Percentiles rank a stretch among this genome's conserved stretches.
phyloP scores from a whole-genome alignment of 345 rosid species.

The Bruguiera gymnorhiza region DNA sequence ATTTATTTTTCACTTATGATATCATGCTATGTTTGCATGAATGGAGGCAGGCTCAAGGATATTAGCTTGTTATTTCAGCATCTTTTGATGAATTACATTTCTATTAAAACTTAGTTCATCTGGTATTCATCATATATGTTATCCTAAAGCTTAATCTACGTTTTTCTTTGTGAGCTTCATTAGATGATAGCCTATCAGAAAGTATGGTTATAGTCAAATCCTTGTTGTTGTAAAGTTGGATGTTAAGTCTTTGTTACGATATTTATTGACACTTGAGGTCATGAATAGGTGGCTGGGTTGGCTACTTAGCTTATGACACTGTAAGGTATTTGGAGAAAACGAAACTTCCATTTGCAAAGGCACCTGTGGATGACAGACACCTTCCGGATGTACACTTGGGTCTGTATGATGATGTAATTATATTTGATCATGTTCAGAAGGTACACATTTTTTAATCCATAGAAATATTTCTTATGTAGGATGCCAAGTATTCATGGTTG shows the following conservation, averaged over 20 bases:
- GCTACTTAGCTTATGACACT: constrained; percentile 87
- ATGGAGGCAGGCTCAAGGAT: no score
- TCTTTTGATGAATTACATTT: no score
- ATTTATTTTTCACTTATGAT: no score
- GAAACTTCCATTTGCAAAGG: constrained; percentile 65
- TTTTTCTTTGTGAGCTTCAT: no score
- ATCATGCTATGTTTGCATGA: no score
- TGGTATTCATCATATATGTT: no score
- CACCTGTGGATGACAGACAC: constrained; percentile 77
- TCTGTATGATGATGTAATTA: constrained; percentile 70
- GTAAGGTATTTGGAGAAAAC: constrained; percentile 76
- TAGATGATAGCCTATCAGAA: no score
- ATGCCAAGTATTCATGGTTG: neutral
- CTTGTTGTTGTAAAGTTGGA: neutral
- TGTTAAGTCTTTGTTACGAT: neutral
- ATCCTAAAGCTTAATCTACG: no score
- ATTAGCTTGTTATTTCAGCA: no score
- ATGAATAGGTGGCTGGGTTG: constrained; percentile 90
- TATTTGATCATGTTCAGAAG: constrained; percentile 93
- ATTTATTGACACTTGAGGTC: neutral
- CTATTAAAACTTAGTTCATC: no score
- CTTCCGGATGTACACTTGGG: constrained; percentile 89
- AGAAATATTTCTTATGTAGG: no score
- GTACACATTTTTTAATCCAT: constrained; percentile 20
- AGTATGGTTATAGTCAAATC: no score